Conservation (phyloP, 169 alveolate genomes). For the Plasmodium knowlesi region DNA sequence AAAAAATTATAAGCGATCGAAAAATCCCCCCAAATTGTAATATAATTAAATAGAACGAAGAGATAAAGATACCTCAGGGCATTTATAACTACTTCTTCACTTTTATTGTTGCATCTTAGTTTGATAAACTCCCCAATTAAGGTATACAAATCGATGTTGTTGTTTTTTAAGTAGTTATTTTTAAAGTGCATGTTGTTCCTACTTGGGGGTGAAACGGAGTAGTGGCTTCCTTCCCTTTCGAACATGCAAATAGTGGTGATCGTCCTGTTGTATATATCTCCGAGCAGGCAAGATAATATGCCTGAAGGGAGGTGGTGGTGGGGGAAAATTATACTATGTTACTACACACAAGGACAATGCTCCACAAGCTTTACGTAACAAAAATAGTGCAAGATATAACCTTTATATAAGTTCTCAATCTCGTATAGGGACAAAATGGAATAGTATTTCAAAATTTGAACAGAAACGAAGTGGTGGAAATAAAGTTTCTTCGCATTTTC, state of each 20-base stretch:
- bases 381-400: background rate
- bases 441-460: conserved; percentile 37
- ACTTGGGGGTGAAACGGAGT: background rate
- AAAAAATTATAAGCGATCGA: background rate
- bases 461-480: conserved; percentile 35
- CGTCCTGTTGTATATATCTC: conserved; percentile 46
- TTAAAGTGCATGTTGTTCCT: background rate
- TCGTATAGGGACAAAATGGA: conserved; percentile 25
- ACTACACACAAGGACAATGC: background rate
- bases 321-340: background rate
- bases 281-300: conserved; percentile 35
- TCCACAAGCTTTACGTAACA: background rate
- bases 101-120: background rate
- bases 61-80: conserved; percentile 24
- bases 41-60: conserved; percentile 38
- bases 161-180: background rate
- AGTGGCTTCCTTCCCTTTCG: background rate
- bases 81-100: conserved; percentile 25
- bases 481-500: background rate
- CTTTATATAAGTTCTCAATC: conserved; percentile 43
- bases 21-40: background rate
- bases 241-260: conserved; percentile 8
- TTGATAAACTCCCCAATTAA: conserved; percentile 23
- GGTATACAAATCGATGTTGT: conserved; percentile 25
- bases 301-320: background rate